phyloP scores from a whole-genome alignment of 2,329 filamentous ascomycete genomes.

The Colletotrichum incanum region DNA sequence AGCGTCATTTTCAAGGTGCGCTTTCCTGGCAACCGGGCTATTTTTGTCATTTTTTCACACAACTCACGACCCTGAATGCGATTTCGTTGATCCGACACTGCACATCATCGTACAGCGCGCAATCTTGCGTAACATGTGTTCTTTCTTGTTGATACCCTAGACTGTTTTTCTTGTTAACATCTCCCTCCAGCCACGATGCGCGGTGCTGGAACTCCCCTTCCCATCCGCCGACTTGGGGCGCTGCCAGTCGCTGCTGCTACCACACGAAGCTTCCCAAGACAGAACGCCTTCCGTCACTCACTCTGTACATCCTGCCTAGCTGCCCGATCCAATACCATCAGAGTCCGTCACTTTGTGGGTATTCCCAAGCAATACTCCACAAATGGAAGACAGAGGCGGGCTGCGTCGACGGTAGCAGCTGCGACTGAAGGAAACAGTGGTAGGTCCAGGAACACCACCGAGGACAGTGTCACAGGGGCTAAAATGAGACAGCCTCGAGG shows the following conservation, averaged over 20 bases:
- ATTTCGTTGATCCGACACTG: slow-evolving; percentile 3
- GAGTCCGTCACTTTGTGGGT: not conserved
- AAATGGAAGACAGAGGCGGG: slow-evolving; percentile 27
- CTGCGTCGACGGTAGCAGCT: slow-evolving; percentile 39
- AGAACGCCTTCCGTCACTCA: slow-evolving; percentile 9
- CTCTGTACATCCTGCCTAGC: slow-evolving; percentile 25
- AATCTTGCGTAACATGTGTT: slow-evolving; percentile 35
- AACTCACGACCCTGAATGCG: not conserved
- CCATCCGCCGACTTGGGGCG: slow-evolving; percentile 29
- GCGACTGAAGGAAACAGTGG: slow-evolving; percentile 30
- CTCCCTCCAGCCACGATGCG: slow-evolving; percentile 31
- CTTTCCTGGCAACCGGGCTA: slow-evolving; percentile 11
- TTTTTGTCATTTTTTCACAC: slow-evolving; percentile 26
- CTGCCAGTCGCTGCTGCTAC: slow-evolving; percentile 14
- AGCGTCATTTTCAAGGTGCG: slow-evolving; percentile 36
- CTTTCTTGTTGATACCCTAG: slow-evolving; percentile 27
- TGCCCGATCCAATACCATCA: not conserved
- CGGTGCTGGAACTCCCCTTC: slow-evolving; percentile 24
- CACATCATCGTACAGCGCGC: slow-evolving; percentile 25
- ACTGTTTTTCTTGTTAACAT: slow-evolving; percentile 18
- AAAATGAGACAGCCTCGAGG: slow-evolving; percentile 22
- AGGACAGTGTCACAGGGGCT: slow-evolving; percentile 11
- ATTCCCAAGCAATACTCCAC: slow-evolving; percentile 1
- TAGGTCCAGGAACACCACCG: slow-evolving; percentile 5
- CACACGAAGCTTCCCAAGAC: slow-evolving; percentile 26